Evolutionary conservation across 2,329 filamentous ascomycete genomes (phyloP).

Genomic region (Trichoderma brevicompactum): DNA sequence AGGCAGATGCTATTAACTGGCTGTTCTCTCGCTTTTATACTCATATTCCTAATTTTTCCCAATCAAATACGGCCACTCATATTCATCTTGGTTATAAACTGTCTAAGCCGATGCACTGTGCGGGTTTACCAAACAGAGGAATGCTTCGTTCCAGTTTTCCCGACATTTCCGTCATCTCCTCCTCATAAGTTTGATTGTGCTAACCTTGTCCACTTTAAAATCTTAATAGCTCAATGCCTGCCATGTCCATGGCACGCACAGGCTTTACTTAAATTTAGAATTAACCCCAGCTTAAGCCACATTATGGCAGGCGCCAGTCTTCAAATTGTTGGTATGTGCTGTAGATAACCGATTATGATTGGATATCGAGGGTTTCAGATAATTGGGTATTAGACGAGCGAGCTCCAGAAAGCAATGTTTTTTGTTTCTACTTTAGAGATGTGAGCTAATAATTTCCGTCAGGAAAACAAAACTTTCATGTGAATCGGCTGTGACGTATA

Average conservation of each 20-base stretch:
- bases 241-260: background rate
- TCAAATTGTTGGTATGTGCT: background rate
- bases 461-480: too few species aligned
- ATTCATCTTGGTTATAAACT: too few species aligned
- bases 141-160: background rate
- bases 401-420: fast-evolving
- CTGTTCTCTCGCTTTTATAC: background rate
- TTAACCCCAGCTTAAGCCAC: background rate
- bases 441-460: background rate
- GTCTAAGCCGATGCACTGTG: too few species aligned
- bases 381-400: background rate
- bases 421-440: background rate
- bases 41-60: too few species aligned
- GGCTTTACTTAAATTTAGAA: background rate
- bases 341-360: background rate
- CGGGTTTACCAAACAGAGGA: background rate
- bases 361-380: background rate
- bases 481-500: too few species aligned
- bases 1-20: background rate
- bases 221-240: too few species aligned
- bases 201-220: too few species aligned
- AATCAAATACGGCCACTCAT: background rate
- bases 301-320: background rate
- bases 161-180: background rate
- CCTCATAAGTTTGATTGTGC: background rate